Percentiles rank a stretch among this genome's conserved stretches.
phyloP scores from a whole-genome alignment of 2,329 filamentous ascomycete species.

The Alternaria hordeiaustralica region DNA sequence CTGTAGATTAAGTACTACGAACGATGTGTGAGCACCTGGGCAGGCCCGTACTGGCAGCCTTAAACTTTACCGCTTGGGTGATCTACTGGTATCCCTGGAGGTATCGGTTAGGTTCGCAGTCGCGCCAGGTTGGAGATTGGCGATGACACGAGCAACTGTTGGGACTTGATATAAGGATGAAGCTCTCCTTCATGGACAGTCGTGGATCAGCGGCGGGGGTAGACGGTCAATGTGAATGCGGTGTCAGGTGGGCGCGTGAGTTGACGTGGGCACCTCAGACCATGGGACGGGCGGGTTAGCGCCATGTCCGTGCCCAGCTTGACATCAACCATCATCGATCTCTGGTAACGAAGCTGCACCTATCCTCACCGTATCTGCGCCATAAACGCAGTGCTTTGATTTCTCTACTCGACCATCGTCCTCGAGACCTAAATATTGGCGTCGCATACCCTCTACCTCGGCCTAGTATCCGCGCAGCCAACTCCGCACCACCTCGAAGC shows the following conservation, averaged over 20 bases:
- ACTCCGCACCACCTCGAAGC: slow-evolving; percentile 4
- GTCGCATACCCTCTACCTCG: background rate
- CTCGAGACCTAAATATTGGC: background rate
- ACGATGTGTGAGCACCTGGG: background rate
- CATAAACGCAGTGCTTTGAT: background rate
- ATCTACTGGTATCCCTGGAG: background rate
- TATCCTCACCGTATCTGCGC: slow-evolving; percentile 11
- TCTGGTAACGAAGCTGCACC: slow-evolving; percentile 8
- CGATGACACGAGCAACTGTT: background rate
- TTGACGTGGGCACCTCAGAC: slow-evolving; percentile 3
- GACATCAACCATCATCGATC: slow-evolving; percentile 17
- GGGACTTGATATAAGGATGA: background rate
- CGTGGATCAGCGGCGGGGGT: background rate
- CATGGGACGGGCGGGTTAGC: slow-evolving; percentile 7
- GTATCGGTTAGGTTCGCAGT: background rate
- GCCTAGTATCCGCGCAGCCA: background rate
- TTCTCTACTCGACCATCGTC: background rate
- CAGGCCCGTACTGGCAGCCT: background rate
- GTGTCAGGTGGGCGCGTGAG: slow-evolving; percentile 6
- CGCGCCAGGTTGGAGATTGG: background rate
- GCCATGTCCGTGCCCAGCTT: slow-evolving; percentile 5
- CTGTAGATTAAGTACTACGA: background rate
- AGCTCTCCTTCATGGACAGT: background rate
- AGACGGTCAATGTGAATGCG: background rate
- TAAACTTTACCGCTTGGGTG: background rate